Base-by-base conservation (phyloP, 768 basidiomycete species). In the Hydnomerulius pinastri region DNA sequence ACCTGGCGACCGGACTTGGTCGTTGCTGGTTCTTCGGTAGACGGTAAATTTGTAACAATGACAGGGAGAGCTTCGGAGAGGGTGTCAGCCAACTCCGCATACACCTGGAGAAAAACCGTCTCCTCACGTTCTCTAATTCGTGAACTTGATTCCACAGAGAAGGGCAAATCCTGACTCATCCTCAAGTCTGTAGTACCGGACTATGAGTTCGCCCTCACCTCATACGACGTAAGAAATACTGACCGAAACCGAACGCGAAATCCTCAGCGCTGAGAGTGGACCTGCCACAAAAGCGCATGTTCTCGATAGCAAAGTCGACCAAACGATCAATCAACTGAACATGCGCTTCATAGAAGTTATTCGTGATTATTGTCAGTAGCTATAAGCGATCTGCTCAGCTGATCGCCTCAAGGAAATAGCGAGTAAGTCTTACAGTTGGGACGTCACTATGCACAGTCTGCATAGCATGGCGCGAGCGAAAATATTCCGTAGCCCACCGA, bases 111-210 rank as follows among this genome's bases (percentile, higher is more conserved):
- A 11, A 27, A 36, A 17, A 30, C n/a, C 11, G 11, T n/a, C 21
- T 25, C 9, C 64, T 23, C 45, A 69, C 66, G 54, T 56, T 67
- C 36, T 48, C 66, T 56, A 29, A 67, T 52, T 30, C 28, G 60
- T 21, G 58, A 63, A 39, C 56, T 53, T 20, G 65, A 55, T 20
- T 69, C 58, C 1, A 57, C 65, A 27, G 48, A 53, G 46, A 67
- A 67, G 9, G 68, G 65, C 13, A 67, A 24, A 18, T 67, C 61
- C 12, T 69, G 65, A 47, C 63, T 69, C 61, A 67, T 67, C 25
- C 24, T 50, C 29, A 67, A 63, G 35, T 67, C 66, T 67, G 21
- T 36, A 25, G 20, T 13, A 29, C 35, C 20, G 25, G 43, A 17
- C 18, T 13, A 5, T 51, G 17, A 54, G 40, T 15, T 8, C 15